Evolutionary conservation across 179 eudicot genomes (phyloP).

Genomic region (Carnegiea gigantea): DNA sequence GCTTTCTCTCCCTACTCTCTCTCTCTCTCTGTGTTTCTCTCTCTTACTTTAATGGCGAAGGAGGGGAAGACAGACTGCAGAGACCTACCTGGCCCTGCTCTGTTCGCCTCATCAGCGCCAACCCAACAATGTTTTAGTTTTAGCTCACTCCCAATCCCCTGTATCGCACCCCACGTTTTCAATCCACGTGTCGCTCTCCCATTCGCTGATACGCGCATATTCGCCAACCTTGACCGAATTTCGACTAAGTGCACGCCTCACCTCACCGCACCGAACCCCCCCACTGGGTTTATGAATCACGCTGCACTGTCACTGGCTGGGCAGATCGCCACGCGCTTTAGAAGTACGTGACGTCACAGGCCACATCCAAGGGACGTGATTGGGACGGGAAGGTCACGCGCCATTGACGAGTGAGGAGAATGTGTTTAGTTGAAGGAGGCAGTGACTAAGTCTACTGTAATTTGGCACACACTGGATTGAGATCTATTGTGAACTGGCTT

Average conservation of each 20-base stretch:
- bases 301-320: slow-evolving; percentile 23
- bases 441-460: slow-evolving; percentile 5
- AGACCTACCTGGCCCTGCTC: slow-evolving; percentile 36
- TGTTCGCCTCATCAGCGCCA: slow-evolving; percentile 47
- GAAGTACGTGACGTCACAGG: not conserved
- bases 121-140: slow-evolving; percentile 27
- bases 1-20: slow-evolving; percentile 27
- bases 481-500: slow-evolving; percentile 27
- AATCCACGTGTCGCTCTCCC: slow-evolving; percentile 11
- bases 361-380: not conserved
- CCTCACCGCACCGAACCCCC: not conserved
- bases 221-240: not conserved
- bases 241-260: not conserved
- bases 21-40: slow-evolving; percentile 23
- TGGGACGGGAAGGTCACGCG: slow-evolving; percentile 5
- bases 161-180: not conserved
- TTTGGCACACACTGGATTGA: slow-evolving; percentile 30
- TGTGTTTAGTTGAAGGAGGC: not conserved
- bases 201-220: not conserved
- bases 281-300: not conserved
- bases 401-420: not conserved
- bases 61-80: slow-evolving; percentile 24
- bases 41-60: slow-evolving; percentile 16
- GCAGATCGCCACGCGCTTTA: not conserved
- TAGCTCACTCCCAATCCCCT: slow-evolving; percentile 9